Percentiles rank a stretch among this genome's conserved stretches.
Evolutionary conservation across 257 asterid species (phyloP).

Genomic region (Ilex asprella): DNA sequence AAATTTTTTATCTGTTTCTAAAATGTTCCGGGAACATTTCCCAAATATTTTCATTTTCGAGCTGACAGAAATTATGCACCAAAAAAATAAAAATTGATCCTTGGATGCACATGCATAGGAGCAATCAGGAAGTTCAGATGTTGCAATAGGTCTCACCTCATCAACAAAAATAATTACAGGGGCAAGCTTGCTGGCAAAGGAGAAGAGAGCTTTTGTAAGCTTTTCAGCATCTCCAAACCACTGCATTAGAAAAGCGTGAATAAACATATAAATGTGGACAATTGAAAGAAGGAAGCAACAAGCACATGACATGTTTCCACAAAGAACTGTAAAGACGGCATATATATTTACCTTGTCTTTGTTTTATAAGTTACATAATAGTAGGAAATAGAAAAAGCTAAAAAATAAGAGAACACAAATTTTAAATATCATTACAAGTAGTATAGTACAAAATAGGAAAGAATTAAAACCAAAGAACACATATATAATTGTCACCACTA

Average conservation of each 20-base stretch:
- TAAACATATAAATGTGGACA: neutral
- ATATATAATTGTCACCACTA: no score
- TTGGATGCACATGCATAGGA: neutral
- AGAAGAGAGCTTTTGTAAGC: constrained; percentile 90
- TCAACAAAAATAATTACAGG: constrained; percentile 95
- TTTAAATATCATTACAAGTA: no score
- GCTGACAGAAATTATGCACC: neutral
- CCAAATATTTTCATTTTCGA: no score
- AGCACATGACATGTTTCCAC: neutral
- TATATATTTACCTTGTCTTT: neutral
- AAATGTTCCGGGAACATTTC: no score
- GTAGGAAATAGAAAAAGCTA: no score
- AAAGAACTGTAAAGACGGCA: neutral
- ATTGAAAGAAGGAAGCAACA: neutral
- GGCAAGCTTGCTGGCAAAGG: constrained; percentile 93
- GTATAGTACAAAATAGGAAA: neutral
- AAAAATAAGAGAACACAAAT: neutral
- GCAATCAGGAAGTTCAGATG: neutral
- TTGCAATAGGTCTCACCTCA: constrained; percentile 56
- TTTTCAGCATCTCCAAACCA: constrained; percentile 99
- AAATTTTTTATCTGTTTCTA: no score
- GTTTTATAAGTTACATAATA: no score
- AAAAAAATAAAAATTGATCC: neutral
- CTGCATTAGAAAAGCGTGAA: constrained; percentile 45
- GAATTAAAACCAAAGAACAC: neutral